These are phyloP conservation scores for Aspergillus transmontanensis DNA, from an alignment of 2,329 filamentous ascomycete genomes.

Conservation along the genomic window DNA sequence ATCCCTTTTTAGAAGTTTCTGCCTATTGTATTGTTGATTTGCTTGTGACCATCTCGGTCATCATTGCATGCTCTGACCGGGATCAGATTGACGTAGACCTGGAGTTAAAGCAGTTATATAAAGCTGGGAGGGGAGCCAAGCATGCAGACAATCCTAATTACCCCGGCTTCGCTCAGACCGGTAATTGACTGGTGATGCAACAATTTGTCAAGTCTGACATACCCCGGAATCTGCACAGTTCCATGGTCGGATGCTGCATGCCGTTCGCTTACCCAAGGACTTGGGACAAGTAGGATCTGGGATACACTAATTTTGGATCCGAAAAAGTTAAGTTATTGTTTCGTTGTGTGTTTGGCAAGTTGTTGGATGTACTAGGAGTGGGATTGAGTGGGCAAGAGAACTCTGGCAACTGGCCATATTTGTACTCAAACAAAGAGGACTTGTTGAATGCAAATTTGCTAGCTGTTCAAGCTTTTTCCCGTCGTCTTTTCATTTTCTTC, in stretches of 20 bases:
- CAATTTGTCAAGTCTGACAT: conserved; percentile 33
- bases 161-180: not conserved
- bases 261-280: conserved; percentile 22
- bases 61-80: conserved; percentile 29
- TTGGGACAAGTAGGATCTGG: conserved; percentile 13
- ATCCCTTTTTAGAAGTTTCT: not conserved
- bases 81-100: conserved; percentile 33
- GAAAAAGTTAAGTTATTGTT: not conserved
- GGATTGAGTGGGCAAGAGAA: not conserved
- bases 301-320: not conserved
- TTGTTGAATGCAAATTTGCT: not conserved
- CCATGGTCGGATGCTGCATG: conserved; percentile 26
- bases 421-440: not conserved
- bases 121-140: not conserved
- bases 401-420: not conserved
- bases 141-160: not conserved
- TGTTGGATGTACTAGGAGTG: not conserved
- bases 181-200: conserved; percentile 28
- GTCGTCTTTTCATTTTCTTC: not conserved
- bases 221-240: conserved; percentile 13
- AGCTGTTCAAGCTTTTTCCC: not conserved
- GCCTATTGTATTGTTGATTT: conserved; percentile 1
- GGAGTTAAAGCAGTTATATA: not conserved
- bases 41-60: conserved; percentile 14
- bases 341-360: not conserved